These are phyloP conservation scores for Periconia sp. DNA, from an alignment of 2,329 filamentous ascomycete genomes.

Conservation along the genomic window DNA sequence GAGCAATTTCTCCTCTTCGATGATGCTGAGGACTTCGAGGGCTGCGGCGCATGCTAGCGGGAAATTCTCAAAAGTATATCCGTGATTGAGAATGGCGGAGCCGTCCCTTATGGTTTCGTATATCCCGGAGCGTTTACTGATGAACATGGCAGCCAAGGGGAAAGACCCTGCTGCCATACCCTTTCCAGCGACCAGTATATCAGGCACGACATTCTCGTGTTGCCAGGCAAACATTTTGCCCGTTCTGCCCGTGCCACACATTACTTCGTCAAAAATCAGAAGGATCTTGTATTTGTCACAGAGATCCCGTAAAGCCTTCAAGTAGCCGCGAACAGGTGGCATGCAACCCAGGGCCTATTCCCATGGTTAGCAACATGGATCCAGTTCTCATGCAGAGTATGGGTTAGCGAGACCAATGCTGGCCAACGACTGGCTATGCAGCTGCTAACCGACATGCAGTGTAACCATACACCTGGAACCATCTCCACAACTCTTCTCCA, in stretches of 20 bases:
- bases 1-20: conserved; percentile 60
- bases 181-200: conserved; percentile 69
- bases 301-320: conserved; percentile 66
- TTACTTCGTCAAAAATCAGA: conserved; percentile 78
- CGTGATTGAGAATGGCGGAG: conserved; percentile 57
- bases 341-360: conserved; percentile 67
- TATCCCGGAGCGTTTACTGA: conserved; percentile 50
- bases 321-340: conserved; percentile 67
- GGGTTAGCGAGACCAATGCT: neutral
- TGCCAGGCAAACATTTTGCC: conserved; percentile 64
- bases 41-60: conserved; percentile 63
- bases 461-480: conserved; percentile 3
- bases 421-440: conserved; percentile 4
- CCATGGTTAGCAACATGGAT: conserved; percentile 6
- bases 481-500: neutral
- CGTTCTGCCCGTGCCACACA: conserved; percentile 66
- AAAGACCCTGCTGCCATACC: conserved; percentile 66
- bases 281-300: conserved; percentile 73
- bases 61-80: conserved; percentile 66
- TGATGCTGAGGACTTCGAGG: conserved; percentile 63
- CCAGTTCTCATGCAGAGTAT: neutral
- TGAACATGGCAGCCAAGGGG: conserved; percentile 62
- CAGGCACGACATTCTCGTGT: conserved; percentile 60
- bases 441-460: conserved; percentile 7
- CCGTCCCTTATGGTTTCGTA: conserved; percentile 50